A percentile compares a stretch with the other conserved stretches of the same genome.
These are phyloP conservation scores for Epichloe scottii DNA, from an alignment of 2,329 filamentous ascomycete species.

Conservation along the genomic window DNA sequence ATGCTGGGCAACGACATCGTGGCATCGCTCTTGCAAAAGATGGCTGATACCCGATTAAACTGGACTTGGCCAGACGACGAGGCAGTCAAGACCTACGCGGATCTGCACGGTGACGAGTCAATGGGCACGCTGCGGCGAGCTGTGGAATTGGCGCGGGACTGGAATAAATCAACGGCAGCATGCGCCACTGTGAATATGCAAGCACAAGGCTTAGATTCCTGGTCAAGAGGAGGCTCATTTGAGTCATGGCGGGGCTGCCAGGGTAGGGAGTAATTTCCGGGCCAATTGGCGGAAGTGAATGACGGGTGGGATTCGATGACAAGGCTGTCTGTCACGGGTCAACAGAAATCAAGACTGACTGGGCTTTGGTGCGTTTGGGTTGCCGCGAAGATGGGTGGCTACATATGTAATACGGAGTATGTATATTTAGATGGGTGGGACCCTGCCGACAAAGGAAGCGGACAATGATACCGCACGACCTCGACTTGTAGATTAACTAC, in stretches of 20 bases:
- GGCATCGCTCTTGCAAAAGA: conserved; percentile 16
- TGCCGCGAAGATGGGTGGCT: conserved; percentile 1
- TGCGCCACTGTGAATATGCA: background rate
- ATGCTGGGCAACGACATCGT: conserved; percentile 23
- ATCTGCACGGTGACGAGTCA: conserved; percentile 14
- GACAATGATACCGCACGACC: conserved; percentile 1
- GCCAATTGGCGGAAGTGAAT: too few relatives aligned
- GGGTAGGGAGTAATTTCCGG: too few relatives aligned
- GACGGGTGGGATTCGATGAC: background rate
- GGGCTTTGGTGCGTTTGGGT: background rate
- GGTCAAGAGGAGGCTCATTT: background rate
- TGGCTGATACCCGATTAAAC: conserved; percentile 14
- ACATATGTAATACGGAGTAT: too few relatives aligned
- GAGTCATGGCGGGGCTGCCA: too few relatives aligned
- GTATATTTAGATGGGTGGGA: background rate
- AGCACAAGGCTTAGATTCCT: background rate
- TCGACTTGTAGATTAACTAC: background rate
- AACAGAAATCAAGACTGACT: background rate
- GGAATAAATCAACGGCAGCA: background rate
- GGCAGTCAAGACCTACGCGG: conserved; percentile 22
- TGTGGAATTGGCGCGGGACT: conserved; percentile 11
- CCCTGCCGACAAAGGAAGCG: background rate
- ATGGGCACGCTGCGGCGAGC: conserved; percentile 14
- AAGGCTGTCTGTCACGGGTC: conserved; percentile 1
- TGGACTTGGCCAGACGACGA: conserved; percentile 28